Evolutionary conservation across 2,329 filamentous ascomycete species (phyloP).

Genomic region (Teratosphaeria gauchensis): DNA sequence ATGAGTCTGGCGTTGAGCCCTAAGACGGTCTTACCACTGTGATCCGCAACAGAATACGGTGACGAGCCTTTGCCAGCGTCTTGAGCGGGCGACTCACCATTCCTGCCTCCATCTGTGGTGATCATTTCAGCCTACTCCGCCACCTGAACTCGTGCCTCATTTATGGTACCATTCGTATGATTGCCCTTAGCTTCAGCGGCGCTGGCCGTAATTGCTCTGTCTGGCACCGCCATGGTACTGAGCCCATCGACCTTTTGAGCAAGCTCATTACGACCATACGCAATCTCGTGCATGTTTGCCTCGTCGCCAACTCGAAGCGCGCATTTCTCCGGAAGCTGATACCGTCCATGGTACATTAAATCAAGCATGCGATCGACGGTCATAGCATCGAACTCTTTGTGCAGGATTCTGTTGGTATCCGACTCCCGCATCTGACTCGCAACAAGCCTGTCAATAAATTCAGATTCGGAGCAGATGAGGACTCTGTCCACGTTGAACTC

Average conservation of each 20-base stretch:
- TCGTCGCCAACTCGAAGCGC: neutral
- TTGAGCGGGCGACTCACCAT: neutral
- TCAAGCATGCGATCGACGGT: slow-evolving; percentile 9
- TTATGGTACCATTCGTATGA: no score
- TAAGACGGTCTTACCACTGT: neutral
- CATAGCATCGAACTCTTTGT: slow-evolving; percentile 8
- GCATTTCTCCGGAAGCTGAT: neutral
- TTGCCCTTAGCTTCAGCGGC: no score
- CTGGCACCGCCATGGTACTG: no score
- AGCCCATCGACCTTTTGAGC: neutral
- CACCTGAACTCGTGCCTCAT: neutral
- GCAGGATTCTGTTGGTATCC: slow-evolving; percentile 2
- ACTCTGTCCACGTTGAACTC: slow-evolving; percentile 11
- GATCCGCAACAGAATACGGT: neutral
- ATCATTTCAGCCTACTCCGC: neutral
- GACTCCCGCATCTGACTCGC: slow-evolving; percentile 5
- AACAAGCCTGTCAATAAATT: slow-evolving; percentile 2
- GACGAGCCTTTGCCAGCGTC: neutral
- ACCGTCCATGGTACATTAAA: slow-evolving; percentile 6
- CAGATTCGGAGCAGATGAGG: slow-evolving; percentile 9
- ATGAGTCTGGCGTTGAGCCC: slow-evolving; percentile 4
- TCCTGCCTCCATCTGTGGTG: neutral
- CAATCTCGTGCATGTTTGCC: neutral
- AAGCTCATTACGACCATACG: neutral
- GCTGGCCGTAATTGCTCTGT: no score